Evolutionary conservation across 139 green algal genomes (phyloP).

Genomic region (Bryopsis sp.): DNA sequence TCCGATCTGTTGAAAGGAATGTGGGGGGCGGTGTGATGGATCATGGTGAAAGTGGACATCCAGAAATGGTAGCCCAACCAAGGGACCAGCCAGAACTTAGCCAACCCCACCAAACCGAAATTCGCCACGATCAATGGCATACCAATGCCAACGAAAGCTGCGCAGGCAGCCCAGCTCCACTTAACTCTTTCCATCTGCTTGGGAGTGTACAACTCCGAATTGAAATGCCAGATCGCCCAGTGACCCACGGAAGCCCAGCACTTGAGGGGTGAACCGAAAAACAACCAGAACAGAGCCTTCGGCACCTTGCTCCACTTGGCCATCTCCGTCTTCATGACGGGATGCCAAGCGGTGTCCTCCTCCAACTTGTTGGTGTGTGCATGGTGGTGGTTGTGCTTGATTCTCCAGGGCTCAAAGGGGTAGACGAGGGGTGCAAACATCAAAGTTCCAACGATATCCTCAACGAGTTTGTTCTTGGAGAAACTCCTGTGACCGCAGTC

Average conservation of each 20-base stretch:
- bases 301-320: conserved; percentile 25
- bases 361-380: conserved; percentile 96
- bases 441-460: conserved; percentile 94
- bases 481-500: conserved; percentile 91
- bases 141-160: conserved; percentile 50
- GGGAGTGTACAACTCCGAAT: conserved; percentile 66
- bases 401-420: conserved; percentile 95
- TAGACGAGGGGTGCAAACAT: conserved; percentile 91
- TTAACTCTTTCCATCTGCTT: conserved; percentile 65
- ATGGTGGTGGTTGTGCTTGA: conserved; percentile 99
- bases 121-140: conserved; percentile 64
- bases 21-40: conserved; percentile 96
- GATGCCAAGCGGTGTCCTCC: conserved; percentile 93
- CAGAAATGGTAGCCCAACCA: conserved; percentile 99
- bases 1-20: conserved; percentile 90
- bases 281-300: conserved; percentile 50
- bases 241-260: conserved; percentile 80
- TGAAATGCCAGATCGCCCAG: conserved; percentile 82
- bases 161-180: conserved; percentile 38
- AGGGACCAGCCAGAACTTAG: conserved; percentile 97
- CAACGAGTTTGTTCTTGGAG: conserved; percentile 88
- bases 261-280: conserved; percentile 85
- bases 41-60: conserved; percentile 96
- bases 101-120: conserved; percentile 55
- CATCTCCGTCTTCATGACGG: conserved; percentile 52